These are phyloP conservation scores for Boletellus dicymbophilus DNA, from an alignment of 1,284 basidiomycete genomes.

Conservation along the genomic window DNA sequence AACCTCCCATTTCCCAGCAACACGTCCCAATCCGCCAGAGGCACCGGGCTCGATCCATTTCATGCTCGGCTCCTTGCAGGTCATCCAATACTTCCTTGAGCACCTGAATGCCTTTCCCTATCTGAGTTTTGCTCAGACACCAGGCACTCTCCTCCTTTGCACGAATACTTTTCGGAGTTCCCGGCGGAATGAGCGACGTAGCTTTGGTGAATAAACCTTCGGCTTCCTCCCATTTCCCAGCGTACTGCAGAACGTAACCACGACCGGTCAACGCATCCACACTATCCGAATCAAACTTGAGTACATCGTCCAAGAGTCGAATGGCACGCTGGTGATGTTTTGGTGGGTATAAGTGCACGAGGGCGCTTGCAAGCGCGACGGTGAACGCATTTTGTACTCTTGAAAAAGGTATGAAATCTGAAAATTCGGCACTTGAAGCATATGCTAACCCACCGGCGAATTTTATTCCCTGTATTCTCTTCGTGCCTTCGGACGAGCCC, in stretches of 20 bases:
- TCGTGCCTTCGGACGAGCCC: slow-evolving; percentile 60
- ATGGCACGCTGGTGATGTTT: slow-evolving; percentile 86
- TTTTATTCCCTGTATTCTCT: slow-evolving; percentile 55
- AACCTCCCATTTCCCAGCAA: slow-evolving; percentile 77
- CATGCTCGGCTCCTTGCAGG: slow-evolving; percentile 52
- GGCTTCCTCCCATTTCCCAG: slow-evolving; percentile 74
- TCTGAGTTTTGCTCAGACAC: slow-evolving; percentile 69
- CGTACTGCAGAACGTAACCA: slow-evolving; percentile 73
- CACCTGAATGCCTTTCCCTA: slow-evolving; percentile 53
- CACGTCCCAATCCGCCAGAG: slow-evolving; percentile 85
- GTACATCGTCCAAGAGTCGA: slow-evolving; percentile 71
- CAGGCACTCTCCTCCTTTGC: slow-evolving; percentile 86
- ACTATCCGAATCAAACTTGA: slow-evolving; percentile 65
- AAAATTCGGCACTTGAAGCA: not conserved
- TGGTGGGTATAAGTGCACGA: slow-evolving; percentile 88
- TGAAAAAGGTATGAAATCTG: slow-evolving; percentile 5
- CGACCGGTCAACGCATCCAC: slow-evolving; percentile 71
- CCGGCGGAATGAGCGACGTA: slow-evolving; percentile 45
- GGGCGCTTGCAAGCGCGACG: slow-evolving; percentile 65
- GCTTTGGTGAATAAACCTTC: slow-evolving; percentile 59
- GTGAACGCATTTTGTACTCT: slow-evolving; percentile 68
- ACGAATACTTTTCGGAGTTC: slow-evolving; percentile 56
- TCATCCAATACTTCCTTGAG: slow-evolving; percentile 62
- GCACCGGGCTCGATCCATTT: slow-evolving; percentile 70
- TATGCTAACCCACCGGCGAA: slow-evolving; percentile 48